phyloP scores from a whole-genome alignment of 2,329 filamentous ascomycete genomes.

The Fusarium nodosum region DNA sequence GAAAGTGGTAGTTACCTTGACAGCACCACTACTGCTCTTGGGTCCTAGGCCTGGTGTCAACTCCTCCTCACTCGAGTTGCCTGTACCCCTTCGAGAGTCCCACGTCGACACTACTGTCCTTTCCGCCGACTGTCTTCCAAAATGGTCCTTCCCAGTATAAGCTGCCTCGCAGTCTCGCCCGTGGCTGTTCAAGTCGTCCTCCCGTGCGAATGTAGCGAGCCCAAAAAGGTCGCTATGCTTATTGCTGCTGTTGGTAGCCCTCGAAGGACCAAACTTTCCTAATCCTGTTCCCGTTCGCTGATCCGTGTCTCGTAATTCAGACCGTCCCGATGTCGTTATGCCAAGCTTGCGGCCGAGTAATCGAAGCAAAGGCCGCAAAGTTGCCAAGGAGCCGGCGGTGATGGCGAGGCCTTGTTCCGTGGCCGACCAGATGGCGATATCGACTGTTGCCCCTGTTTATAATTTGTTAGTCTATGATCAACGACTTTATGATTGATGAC shows the following conservation, averaged over 20 bases:
- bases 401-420: conserved; percentile 63
- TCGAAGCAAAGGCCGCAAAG: conserved; percentile 61
- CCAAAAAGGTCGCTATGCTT: conserved; percentile 46
- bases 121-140: conserved; percentile 25
- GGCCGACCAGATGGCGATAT: conserved; percentile 64
- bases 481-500: conserved; percentile 1
- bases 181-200: conserved; percentile 44
- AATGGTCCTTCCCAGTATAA: conserved; percentile 40
- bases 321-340: conserved; percentile 42
- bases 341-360: conserved; percentile 53
- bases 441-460: conserved; percentile 54
- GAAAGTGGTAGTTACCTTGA: conserved; percentile 41
- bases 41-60: conserved; percentile 28
- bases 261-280: conserved; percentile 17
- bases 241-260: conserved; percentile 27
- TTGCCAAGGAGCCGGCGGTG: conserved; percentile 62
- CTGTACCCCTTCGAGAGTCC: conserved; percentile 17
- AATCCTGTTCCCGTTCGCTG: conserved; percentile 27
- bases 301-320: conserved; percentile 38
- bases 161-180: conserved; percentile 38
- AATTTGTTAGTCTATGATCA: conserved; percentile 14
- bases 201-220: conserved; percentile 49
- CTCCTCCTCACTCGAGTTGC: conserved; percentile 44
- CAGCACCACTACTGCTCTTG: conserved; percentile 17
- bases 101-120: conserved; percentile 33